A percentile compares a stretch with the other conserved stretches of the same genome.
Conservation (phyloP, 2,329 filamentous ascomycete genomes). For the Fusarium aywerte region DNA sequence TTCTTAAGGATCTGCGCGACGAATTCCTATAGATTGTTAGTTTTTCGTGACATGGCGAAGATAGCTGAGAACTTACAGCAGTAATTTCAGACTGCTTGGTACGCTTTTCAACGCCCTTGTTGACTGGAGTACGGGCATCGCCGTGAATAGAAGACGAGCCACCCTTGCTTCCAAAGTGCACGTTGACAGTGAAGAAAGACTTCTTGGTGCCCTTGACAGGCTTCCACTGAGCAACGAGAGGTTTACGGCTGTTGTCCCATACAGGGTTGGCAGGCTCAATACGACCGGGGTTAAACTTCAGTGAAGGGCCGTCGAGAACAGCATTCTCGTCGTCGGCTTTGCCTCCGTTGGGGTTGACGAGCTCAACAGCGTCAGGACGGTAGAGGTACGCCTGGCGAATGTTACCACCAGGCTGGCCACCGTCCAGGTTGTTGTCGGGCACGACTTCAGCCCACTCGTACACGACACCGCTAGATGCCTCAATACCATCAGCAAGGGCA, state of each 20-base stretch:
- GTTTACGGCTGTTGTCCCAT: slow-evolving; percentile 72
- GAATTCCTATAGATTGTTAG: slow-evolving; percentile 56
- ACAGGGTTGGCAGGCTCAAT: slow-evolving; percentile 71
- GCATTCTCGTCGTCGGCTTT: slow-evolving; percentile 64
- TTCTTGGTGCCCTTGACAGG: slow-evolving; percentile 62
- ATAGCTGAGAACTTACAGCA: slow-evolving; percentile 56
- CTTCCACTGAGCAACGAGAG: slow-evolving; percentile 73
- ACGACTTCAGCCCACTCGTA: slow-evolving; percentile 71
- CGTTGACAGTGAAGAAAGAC: slow-evolving; percentile 76
- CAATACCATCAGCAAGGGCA: slow-evolving; percentile 65
- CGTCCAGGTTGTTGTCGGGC: slow-evolving; percentile 69
- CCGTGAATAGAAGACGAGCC: slow-evolving; percentile 73
- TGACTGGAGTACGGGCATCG: slow-evolving; percentile 73
- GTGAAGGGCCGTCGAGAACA: slow-evolving; percentile 64
- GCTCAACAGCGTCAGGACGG: slow-evolving; percentile 66
- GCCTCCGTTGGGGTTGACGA: slow-evolving; percentile 69
- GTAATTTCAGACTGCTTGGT: slow-evolving; percentile 67
- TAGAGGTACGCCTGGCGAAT: slow-evolving; percentile 78
- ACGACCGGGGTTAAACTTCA: slow-evolving; percentile 75
- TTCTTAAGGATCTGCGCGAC: slow-evolving; percentile 66
- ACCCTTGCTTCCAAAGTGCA: slow-evolving; percentile 75
- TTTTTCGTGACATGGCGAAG: neutral
- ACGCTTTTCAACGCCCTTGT: slow-evolving; percentile 69
- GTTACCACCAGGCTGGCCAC: slow-evolving; percentile 75
- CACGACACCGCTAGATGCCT: slow-evolving; percentile 57